A percentile compares a stretch with the other conserved stretches of the same genome.
These are phyloP conservation scores for Thalia dealbata DNA, from an alignment of 176 grass and related monocot genomes.

Conservation along the genomic window DNA sequence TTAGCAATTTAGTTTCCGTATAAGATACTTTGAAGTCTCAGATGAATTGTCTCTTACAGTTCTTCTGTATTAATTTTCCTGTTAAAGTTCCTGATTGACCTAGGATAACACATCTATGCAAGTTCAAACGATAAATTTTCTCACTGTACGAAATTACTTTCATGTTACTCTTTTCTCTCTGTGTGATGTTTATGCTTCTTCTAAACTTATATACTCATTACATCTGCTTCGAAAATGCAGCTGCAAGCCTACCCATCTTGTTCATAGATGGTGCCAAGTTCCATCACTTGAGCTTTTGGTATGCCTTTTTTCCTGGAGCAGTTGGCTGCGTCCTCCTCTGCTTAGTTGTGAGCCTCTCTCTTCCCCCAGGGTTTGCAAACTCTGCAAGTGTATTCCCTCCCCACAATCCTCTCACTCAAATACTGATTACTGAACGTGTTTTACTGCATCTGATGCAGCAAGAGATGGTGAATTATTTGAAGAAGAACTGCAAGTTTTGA, in stretches of 20 bases:
- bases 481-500: constrained; percentile 90
- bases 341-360: constrained; percentile 64
- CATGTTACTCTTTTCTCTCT: neutral
- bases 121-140: neutral
- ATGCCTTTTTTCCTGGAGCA: constrained; percentile 81
- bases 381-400: neutral
- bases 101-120: neutral
- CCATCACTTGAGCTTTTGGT: constrained; percentile 72
- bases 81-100: neutral
- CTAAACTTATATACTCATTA: neutral
- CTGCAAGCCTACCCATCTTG: constrained; percentile 85
- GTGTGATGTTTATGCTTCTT: neutral
- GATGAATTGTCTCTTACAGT: too few species aligned
- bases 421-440: constrained; percentile 19
- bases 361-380: neutral
- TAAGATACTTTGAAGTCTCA: too few species aligned
- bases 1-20: neutral
- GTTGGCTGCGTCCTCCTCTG: constrained; percentile 68
- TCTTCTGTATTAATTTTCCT: neutral
- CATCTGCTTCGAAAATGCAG: constrained; percentile 29
- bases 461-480: constrained; percentile 75
- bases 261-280: constrained; percentile 81
- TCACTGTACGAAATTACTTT: neutral
- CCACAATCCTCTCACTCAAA: neutral
- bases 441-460: constrained; percentile 50